Conservation (phyloP, 2,329 filamentous ascomycete genomes). For the Ceratocystiopsis sp. region DNA sequence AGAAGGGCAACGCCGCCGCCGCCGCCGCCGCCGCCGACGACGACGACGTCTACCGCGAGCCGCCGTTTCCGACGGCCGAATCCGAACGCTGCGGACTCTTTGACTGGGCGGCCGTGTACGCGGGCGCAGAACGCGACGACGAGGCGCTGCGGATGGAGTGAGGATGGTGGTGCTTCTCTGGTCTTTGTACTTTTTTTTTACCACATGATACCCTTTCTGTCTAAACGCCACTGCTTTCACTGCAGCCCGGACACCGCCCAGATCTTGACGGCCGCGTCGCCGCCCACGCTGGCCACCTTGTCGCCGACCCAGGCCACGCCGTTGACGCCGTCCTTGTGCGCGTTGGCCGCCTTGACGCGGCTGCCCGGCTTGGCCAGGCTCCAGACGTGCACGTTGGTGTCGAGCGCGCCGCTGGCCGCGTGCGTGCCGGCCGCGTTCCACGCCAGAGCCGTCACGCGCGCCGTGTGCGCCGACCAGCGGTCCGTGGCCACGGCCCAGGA, state of each 20-base stretch:
- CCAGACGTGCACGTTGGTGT: conserved; percentile 90
- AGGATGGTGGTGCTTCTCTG: neutral
- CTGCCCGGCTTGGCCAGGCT: conserved; percentile 70
- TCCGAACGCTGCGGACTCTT: conserved; percentile 16
- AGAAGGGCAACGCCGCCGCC: conserved; percentile 8
- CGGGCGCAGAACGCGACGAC: neutral
- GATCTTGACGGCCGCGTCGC: conserved; percentile 79
- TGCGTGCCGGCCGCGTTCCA: conserved; percentile 70
- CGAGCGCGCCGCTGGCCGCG: conserved; percentile 68
- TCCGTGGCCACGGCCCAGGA: conserved; percentile 60
- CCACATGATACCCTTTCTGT: neutral
- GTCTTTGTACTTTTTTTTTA: neutral
- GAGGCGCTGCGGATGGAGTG: conserved; percentile 5
- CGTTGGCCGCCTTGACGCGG: conserved; percentile 68
- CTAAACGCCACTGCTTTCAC: conserved; percentile 12
- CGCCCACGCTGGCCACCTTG: conserved; percentile 64
- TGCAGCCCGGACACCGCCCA: conserved; percentile 52
- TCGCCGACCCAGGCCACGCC: conserved; percentile 56
- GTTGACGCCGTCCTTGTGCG: conserved; percentile 90
- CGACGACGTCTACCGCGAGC: conserved; percentile 11
- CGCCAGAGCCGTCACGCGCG: conserved; percentile 38
- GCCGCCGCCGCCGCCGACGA: conserved; percentile 5
- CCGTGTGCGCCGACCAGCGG: conserved; percentile 45
- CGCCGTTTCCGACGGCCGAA: conserved; percentile 14
- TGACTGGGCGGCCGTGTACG: conserved; percentile 14